phyloP scores from a whole-genome alignment of 2,329 filamentous ascomycete genomes.

The Epichloe typhina region DNA sequence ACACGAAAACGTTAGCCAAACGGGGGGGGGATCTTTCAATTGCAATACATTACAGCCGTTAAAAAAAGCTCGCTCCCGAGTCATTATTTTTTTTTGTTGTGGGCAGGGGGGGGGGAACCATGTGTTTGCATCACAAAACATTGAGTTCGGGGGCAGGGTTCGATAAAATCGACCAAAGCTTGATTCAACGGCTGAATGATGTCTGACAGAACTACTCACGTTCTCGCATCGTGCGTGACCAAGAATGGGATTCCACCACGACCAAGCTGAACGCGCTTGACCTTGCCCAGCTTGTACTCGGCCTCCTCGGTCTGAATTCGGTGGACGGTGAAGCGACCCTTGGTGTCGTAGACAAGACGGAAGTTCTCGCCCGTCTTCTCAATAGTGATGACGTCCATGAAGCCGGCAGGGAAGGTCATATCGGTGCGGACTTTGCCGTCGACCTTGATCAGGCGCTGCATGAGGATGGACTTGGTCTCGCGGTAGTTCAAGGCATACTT shows the following conservation, averaged over 20 bases:
- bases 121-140: neutral
- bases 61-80: conserved; percentile 12
- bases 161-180: conserved; percentile 64
- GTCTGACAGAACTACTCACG: conserved; percentile 84
- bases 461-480: conserved; percentile 94
- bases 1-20: conserved; percentile 21
- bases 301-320: conserved; percentile 98
- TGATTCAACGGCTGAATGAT: conserved; percentile 99
- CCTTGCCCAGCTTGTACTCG: conserved; percentile 99
- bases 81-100: neutral
- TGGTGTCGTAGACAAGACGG: conserved; percentile 99
- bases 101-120: neutral
- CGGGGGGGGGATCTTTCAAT: conserved; percentile 8
- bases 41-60: conserved; percentile 48
- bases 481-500: conserved; percentile 99
- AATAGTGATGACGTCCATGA: conserved; percentile 99
- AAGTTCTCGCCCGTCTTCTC: conserved; percentile 99
- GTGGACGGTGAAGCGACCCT: conserved; percentile 99
- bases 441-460: conserved; percentile 99
- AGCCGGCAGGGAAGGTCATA: conserved; percentile 90
- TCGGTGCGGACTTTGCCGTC: conserved; percentile 99
- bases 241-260: conserved; percentile 99
- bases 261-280: conserved; percentile 98
- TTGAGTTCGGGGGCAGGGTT: conserved; percentile 13
- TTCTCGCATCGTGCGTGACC: conserved; percentile 99